Conservation (phyloP, 2,329 filamentous ascomycete species). For the Pseudogymnoascus sp. region DNA sequence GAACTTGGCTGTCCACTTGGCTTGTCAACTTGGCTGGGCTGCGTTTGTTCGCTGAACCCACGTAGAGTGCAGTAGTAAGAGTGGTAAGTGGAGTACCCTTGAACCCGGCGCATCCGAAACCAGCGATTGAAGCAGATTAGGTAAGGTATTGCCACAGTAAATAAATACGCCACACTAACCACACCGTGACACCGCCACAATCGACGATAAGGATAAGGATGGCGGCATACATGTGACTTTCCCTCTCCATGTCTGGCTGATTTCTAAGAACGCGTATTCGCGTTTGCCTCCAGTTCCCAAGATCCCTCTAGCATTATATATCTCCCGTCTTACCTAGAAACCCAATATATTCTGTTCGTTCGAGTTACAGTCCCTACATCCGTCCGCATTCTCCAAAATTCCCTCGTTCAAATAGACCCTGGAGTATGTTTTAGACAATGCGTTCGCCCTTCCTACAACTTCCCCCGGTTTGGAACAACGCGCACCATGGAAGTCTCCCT, state of each 20-base stretch:
- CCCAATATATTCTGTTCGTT: neutral
- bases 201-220: neutral
- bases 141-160: neutral
- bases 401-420: neutral
- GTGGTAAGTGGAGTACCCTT: neutral
- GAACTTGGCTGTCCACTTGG: neutral
- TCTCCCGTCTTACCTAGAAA: neutral
- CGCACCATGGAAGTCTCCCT: conserved; percentile 62
- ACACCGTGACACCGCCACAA: neutral
- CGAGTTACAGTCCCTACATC: neutral
- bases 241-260: neutral
- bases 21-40: conserved; percentile 3
- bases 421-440: neutral
- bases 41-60: neutral
- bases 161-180: neutral
- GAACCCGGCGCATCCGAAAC: neutral
- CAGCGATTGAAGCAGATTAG: neutral
- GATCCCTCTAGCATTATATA: neutral
- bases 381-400: neutral
- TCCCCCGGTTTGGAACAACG: neutral
- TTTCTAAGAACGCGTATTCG: conserved; percentile 4
- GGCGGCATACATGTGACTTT: neutral
- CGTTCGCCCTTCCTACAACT: neutral
- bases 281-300: neutral
- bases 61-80: neutral